Evolutionary conservation across 2,329 filamentous ascomycete genomes (phyloP), one percentile per base, ranked within the genome.

Genomic region (Neonectria ditissima): DNA sequence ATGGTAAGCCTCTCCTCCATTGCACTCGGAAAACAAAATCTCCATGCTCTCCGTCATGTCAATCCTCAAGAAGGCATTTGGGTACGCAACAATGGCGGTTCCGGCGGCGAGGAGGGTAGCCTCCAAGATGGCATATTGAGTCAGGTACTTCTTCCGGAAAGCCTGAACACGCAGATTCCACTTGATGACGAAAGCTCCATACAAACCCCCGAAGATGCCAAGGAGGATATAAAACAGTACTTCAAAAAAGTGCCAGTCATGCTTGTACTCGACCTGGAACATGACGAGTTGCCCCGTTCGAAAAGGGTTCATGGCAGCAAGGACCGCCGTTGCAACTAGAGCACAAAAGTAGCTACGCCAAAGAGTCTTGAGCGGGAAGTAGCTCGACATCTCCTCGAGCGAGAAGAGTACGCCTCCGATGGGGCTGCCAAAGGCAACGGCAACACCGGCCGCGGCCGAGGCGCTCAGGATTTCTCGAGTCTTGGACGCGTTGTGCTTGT

Each of bases 21-120:
- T 93, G 72, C 96, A 99, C 76, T 99, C 96, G 14, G 92, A 86
- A 78, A 99, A 99, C 11, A 99, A 82, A 67, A 97, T 97, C 77
- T 98, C 94, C 96, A 99, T 98, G 82, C 94, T 97, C 81, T 98
- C 95, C 0, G 96, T 97, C 96, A 99, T 98, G 79, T 99, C 97
- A 73, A 98, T 97, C 59, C 93, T 87, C 60, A 99, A 77, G 69
- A 99, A 98, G 77, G 92, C 94, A 73, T 99, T 99, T 1, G 95
- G 96, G 74, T 97, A 99, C 79, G 95, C 97, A n/a, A 99, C 85
- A 24, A 98, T 84, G 10, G 94, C 96, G 4, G 96, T 99, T 8
- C 89, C 86, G 0, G 90, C 87, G 1, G 96, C 94, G 43, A 99
- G 82, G 16, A 97, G 79, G 1, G 93, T 94, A 0, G 94, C 92